These are phyloP conservation scores for Penicillium egyptiacum DNA, from an alignment of 495 filamentous ascomycete genomes.

Conservation along the genomic window DNA sequence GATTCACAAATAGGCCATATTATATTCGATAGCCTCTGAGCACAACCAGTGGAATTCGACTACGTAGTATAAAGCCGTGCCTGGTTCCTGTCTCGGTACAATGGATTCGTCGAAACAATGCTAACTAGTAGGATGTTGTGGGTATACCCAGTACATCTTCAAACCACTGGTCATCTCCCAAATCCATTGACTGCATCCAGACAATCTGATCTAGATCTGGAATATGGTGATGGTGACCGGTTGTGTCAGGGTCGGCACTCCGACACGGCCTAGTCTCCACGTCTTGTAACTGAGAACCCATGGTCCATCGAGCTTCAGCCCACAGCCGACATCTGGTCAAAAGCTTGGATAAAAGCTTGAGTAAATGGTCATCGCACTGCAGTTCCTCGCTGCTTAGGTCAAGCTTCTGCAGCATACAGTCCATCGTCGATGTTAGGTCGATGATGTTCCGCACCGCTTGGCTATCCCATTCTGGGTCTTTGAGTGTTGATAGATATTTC, in stretches of 20 bases:
- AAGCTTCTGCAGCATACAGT: conserved; percentile 28
- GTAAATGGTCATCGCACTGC: conserved; percentile 30
- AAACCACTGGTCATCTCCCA: conserved; percentile 34
- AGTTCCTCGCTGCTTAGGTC: conserved; percentile 27
- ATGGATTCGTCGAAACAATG: not conserved
- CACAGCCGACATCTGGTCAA: conserved; percentile 26
- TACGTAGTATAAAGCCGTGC: no score
- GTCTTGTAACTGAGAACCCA: conserved; percentile 7
- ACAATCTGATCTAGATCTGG: conserved; percentile 31
- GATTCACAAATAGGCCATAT: no score
- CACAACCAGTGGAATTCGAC: no score
- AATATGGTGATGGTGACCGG: conserved; percentile 11
- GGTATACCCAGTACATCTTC: conserved; percentile 26
- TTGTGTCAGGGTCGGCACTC: conserved; percentile 3
- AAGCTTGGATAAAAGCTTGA: conserved; percentile 29
- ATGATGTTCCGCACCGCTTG: conserved; percentile 36
- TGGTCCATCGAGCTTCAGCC: conserved; percentile 21
- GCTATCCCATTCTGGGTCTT: conserved; percentile 43
- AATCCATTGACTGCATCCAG: conserved; percentile 35
- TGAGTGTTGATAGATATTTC: conserved; percentile 39
- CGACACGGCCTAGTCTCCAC: not conserved
- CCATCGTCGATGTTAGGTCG: conserved; percentile 30
- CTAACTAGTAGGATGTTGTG: conserved; percentile 7
- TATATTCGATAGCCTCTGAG: no score
- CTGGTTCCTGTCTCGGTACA: no score